Percentiles rank a stretch among this genome's conserved stretches.
These are phyloP conservation scores for Verticillium dahliae DNA, from an alignment of 2,329 filamentous ascomycete species.

Conservation along the genomic window DNA sequence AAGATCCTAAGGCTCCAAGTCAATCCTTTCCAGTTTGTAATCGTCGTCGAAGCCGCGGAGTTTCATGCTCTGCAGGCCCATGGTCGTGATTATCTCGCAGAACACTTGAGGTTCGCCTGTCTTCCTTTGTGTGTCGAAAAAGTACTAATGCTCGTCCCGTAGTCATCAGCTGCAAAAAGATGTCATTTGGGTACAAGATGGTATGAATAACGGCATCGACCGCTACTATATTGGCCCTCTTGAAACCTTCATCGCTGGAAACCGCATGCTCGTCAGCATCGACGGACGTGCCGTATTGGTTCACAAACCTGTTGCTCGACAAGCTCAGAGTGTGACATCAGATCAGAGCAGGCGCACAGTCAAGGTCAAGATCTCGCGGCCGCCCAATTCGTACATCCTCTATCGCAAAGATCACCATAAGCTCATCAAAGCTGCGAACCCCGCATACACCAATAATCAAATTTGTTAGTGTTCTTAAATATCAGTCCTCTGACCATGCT, in stretches of 20 bases:
- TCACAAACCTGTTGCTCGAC: not conserved
- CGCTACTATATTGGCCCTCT: not conserved
- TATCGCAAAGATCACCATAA: constrained; percentile 21
- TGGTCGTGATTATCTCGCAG: not conserved
- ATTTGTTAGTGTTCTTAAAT: constrained; percentile 27
- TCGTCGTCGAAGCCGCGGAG: not conserved
- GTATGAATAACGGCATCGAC: not conserved
- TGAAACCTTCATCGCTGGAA: not conserved
- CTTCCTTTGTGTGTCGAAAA: not conserved
- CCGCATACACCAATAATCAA: constrained; percentile 20
- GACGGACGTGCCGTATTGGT: constrained; percentile 1
- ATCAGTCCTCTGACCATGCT: not conserved
- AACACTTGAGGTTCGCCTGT: not conserved
- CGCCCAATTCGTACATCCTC: constrained; percentile 25
- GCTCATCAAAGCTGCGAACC: constrained; percentile 15
- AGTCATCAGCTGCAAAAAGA: not conserved
- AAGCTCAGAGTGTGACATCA: constrained; percentile 16
- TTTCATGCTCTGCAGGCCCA: not conserved
- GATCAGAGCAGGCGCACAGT: not conserved
- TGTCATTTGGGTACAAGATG: constrained; percentile 1
- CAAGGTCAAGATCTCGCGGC: constrained; percentile 17
- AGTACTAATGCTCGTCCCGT: not conserved
- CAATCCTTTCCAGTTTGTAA: not conserved
- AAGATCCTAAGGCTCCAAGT: not conserved
- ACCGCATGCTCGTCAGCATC: constrained; percentile 1